These are phyloP conservation scores for Komagataella populi DNA, from an alignment of 805 yeast genomes.

Conservation along the genomic window DNA sequence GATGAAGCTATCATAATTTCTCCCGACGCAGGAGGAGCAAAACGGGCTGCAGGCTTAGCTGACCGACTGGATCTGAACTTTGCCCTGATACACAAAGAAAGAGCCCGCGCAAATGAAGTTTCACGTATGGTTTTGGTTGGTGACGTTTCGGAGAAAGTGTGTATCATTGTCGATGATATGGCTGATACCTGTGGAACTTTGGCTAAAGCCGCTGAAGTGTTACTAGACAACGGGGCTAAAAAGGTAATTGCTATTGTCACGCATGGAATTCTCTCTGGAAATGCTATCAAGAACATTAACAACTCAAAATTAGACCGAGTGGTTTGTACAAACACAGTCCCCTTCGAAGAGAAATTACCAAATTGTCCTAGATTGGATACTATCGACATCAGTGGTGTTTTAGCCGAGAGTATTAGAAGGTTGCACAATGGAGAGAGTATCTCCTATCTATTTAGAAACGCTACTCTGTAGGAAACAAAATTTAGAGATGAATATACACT, in stretches of 20 bases:
- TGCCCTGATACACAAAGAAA: conserved; percentile 76
- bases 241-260: conserved; percentile 74
- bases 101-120: conserved; percentile 75
- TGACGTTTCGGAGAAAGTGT: conserved; percentile 63
- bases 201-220: conserved; percentile 69
- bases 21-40: conserved; percentile 88
- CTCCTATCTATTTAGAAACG: conserved; percentile 62
- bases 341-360: conserved; percentile 50
- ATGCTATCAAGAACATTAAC: conserved; percentile 59
- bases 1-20: conserved; percentile 64
- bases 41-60: conserved; percentile 77
- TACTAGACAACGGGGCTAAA: conserved; percentile 54
- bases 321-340: conserved; percentile 73
- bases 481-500: neutral
- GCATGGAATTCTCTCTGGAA: conserved; percentile 68
- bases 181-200: conserved; percentile 85
- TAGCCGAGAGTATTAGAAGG: conserved; percentile 76
- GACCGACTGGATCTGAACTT: conserved; percentile 68
- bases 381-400: conserved; percentile 58
- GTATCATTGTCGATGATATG: conserved; percentile 78
- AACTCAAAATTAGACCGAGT: conserved; percentile 54
- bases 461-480: conserved; percentile 23
- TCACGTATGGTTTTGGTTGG: conserved; percentile 79
- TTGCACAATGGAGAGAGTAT: conserved; percentile 82
- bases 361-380: conserved; percentile 50